Evolutionary conservation across 345 rosid genomes (phyloP), one percentile per base, ranked within the genome.

Genomic region (Adansonia digitata): DNA sequence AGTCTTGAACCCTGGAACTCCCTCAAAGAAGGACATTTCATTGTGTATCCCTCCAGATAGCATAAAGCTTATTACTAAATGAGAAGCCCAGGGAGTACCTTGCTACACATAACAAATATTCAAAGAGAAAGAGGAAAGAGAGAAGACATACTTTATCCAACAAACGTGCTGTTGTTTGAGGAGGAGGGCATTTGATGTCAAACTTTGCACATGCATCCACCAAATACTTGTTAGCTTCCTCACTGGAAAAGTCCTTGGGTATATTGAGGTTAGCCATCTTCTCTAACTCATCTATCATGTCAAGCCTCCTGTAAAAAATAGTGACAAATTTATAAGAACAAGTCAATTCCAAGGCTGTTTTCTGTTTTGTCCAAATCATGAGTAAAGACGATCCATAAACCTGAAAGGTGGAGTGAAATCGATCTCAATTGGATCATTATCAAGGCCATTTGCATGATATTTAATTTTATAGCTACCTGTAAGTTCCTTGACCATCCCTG

Each of bases 381-480:
- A 31, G 71, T 31, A 53, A 46, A 9, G 55, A 51, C 20, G 22
- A 55, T 37, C 42, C 27, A 75, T 77, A 60, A 35, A 95, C 99
- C 98, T 95, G 85, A 91, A 95, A 55, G 98, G 99, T 2, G 99
- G 97, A 71, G 97, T 90, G 78, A 93, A 95, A 79, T 95, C 97
- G 53, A 95, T 91, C 81, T 95, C 99, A 53, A 93, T 89, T 66
- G 98, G 98, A 64, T 89, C 97, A 49, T 87, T 81, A 46, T 95
- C 98, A 78, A 83, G 86, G 65, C 98, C 99, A 77, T 90, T 85
- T 17, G 98, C 85, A 77, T 92, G 97, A 78, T 96, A 93, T 75
- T 88, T 89, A 73, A 96, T 93, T 84, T 84, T 92, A 80, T 93
- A 92, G 75, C 94, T 87, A 75, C 97, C 97, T 0, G 98, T 96